Percentiles rank a stretch among this genome's conserved stretches.
Evolutionary conservation across 805 yeast genomes (phyloP).

Genomic region (Priceomyces fermenticarens): DNA sequence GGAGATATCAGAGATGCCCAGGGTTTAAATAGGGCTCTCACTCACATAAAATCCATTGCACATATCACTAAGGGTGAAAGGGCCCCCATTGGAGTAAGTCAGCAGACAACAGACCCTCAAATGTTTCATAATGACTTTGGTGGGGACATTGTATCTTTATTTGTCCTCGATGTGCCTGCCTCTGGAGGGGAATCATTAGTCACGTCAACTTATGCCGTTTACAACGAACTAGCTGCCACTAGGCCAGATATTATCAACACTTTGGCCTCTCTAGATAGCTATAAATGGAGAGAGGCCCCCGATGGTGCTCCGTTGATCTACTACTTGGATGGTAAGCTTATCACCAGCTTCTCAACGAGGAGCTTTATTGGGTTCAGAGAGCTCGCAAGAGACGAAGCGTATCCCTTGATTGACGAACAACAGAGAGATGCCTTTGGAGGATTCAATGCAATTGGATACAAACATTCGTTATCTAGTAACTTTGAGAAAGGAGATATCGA

Average conservation of each 20-base stretch:
- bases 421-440: constrained; percentile 11
- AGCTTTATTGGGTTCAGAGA: constrained; percentile 9
- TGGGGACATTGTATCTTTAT: constrained; percentile 9
- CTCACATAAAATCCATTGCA: constrained; percentile 10
- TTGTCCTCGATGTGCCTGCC: constrained; percentile 7
- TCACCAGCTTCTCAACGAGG: constrained; percentile 8
- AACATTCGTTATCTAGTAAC: constrained; percentile 3
- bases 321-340: constrained; percentile 5
- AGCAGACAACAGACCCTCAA: constrained; percentile 11
- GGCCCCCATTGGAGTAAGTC: constrained; percentile 11
- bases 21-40: constrained; percentile 10
- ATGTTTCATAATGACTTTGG: constrained; percentile 11
- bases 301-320: constrained; percentile 7
- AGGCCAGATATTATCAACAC: constrained; percentile 8
- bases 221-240: constrained; percentile 8
- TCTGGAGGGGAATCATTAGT: constrained; percentile 10
- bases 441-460: constrained; percentile 8
- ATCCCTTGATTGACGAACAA: constrained; percentile 4
- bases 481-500: constrained; percentile 10
- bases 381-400: constrained; percentile 8
- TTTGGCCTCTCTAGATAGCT: constrained; percentile 6
- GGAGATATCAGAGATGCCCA: constrained; percentile 12
- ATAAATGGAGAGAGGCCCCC: constrained; percentile 4
- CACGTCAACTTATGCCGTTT: constrained; percentile 8
- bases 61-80: constrained; percentile 9